Base-by-base conservation (phyloP, 2,329 filamentous ascomycete genomes). In the Chaetomiaceae sp. region DNA sequence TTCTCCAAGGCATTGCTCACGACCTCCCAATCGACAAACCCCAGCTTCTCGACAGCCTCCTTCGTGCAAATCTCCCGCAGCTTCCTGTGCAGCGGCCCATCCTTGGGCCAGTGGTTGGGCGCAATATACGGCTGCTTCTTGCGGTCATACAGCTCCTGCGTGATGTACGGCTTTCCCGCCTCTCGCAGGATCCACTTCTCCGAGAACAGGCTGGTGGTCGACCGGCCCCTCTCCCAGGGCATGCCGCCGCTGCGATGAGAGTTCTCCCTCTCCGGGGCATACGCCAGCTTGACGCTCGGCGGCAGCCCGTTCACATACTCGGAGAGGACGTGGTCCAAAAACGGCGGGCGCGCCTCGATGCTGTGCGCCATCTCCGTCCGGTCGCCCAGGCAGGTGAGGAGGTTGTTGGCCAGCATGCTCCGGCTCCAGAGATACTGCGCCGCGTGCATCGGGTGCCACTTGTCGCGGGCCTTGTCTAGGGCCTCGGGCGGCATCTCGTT, bases 131-230 rank as follows among this genome's bases (percentile, higher is more conserved):
- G 70, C n/a, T 76, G 70, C 62, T 81, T 81, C 56, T 66, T 73
- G 9, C 75, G 66, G 27, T 50, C 47, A 20, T 50, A 50, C 47
- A 50, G 25, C 64, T 81, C 78, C 14, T 75, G 65, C 0, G 77
- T 77, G 52, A 81, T 71, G 58, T 74, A 81, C 3, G 77, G 75
- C 53, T 69, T 71, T 19, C 67, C 69, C 0, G 77, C 78, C 59
- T 81, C 73, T 3, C 75, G 72, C 1, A 81, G 69, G 25, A 80
- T 72, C 69, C 73, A 77, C 56, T 81, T 79, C 64, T 80, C 76
- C 1, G 61, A 62, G 37, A 75, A 66, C 1, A 58, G 53, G 51
- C 59, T 29, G 5, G 39, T 19, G 23, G 50, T 17, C 20, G 7
- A 15, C 25, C 34, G 40, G 39, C 43, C 19, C n/a, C 9, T 23